Evolutionary conservation across 1,284 basidiomycete genomes (phyloP), one percentile per base, ranked within the genome.

Genomic region (Fomitopsis pinicola): DNA sequence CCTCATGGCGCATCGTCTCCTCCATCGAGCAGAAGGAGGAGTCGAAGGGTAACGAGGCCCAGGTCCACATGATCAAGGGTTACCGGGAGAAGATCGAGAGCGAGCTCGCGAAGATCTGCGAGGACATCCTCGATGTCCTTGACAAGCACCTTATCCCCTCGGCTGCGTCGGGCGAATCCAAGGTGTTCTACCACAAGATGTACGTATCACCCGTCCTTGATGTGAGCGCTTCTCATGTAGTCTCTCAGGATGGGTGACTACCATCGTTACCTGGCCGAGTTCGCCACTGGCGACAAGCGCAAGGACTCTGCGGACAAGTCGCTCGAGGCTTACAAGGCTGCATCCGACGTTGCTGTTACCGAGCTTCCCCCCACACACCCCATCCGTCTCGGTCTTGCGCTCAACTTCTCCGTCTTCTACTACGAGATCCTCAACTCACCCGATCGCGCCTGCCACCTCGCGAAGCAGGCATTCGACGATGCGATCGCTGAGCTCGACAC

Each of bases 161-260:
- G 40, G 97, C 97, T 61, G 95, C 95, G 64, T 92, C 95, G 64
- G 97, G 97, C 75, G 97, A 99, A 83, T 96, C 93, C 68, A 98
- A 98, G 86, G 97, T 99, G 67, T 99, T 99, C 88, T 99, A 99
- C 87, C 97, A 98, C 89, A 99, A 99, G 92, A 98, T 99, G 96
- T 97, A 73, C 67, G 92, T 58, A 30, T 38, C 33, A 0, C 55
- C 44, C 19, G 8, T 54, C n/a, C 15, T 1, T 8, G 38, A 19
- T 45, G 28, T n/a, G 12, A 17, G 45, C n/a, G 15, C 22, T 50
- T 30, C 40, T 50, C 46, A 65, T 44, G 50, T 58, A 19, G 2
- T 58, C 2, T 59, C 58, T 59, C 33, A 97, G 95, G 95, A 99
- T 97, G 97, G 97, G 97, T 78, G 97, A 99, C 81, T 99, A 99